Evolutionary conservation across 2,329 filamentous ascomycete species (phyloP).

Genomic region (Penicillium palitans): DNA sequence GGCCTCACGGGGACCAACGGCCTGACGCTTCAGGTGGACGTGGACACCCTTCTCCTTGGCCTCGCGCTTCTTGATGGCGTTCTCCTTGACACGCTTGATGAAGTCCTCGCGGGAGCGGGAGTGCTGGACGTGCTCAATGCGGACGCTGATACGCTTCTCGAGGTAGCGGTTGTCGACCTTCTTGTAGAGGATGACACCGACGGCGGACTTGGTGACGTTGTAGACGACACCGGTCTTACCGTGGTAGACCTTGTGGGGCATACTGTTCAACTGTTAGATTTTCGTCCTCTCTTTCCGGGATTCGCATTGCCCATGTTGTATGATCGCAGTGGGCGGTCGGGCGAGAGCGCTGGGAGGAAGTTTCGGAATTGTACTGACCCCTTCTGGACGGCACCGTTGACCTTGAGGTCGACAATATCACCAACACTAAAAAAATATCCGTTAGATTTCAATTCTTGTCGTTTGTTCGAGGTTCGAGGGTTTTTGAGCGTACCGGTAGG

Average conservation of each 20-base stretch:
- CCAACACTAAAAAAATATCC: slow-evolving; percentile 66
- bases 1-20: slow-evolving; percentile 74
- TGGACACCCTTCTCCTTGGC: slow-evolving; percentile 86
- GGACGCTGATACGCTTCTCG: slow-evolving; percentile 99
- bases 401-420: slow-evolving; percentile 98
- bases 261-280: slow-evolving; percentile 57
- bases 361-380: slow-evolving; percentile 64
- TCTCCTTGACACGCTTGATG: slow-evolving; percentile 92
- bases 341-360: background rate
- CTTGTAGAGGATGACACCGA: slow-evolving; percentile 99
- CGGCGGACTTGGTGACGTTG: slow-evolving; percentile 98
- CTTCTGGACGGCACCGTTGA: slow-evolving; percentile 98
- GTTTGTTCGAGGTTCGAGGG: slow-evolving; percentile 22
- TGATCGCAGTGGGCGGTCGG: slow-evolving; percentile 4
- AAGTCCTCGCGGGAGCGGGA: slow-evolving; percentile 97
- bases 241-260: slow-evolving; percentile 99
- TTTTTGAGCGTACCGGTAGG: slow-evolving; percentile 71
- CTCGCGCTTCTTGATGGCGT: slow-evolving; percentile 88
- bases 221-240: slow-evolving; percentile 98
- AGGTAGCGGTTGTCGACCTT: slow-evolving; percentile 99
- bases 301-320: slow-evolving; percentile 8
- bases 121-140: slow-evolving; percentile 92
- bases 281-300: background rate
- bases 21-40: slow-evolving; percentile 90
- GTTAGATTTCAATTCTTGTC: slow-evolving; percentile 47